A percentile compares a stretch with the other conserved stretches of the same genome.
Evolutionary conservation across 129 eudicot genomes (phyloP).

Genomic region (Tagetes patula): DNA sequence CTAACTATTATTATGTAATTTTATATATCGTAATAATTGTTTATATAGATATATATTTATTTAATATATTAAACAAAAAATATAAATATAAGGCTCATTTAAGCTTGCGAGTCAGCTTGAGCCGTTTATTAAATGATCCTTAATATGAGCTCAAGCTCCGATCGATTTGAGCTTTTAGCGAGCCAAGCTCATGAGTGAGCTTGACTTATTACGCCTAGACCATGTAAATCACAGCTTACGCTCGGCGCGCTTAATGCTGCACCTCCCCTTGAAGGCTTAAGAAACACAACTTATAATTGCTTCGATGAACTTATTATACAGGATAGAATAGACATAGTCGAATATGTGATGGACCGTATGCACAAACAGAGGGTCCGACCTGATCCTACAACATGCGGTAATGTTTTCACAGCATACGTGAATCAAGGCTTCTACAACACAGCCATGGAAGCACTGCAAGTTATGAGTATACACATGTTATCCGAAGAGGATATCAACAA

Average conservation of each 20-base stretch:
- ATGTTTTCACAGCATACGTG: conserved; percentile 62
- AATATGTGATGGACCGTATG: conserved; percentile 65
- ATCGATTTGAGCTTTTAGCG: no score
- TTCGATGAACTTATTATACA: conserved; percentile 26
- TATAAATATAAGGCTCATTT: no score
- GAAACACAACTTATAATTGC: not conserved
- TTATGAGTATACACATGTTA: conserved; percentile 77
- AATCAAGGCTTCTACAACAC: conserved; percentile 49
- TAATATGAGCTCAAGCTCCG: no score
- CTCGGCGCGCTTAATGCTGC: not conserved
- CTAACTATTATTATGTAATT: no score
- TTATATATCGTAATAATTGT: no score
- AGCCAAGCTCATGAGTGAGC: no score
- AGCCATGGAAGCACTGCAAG: conserved; percentile 88
- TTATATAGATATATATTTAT: no score
- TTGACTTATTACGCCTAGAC: not conserved
- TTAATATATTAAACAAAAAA: no score
- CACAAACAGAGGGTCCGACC: conserved; percentile 56
- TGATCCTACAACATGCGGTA: conserved; percentile 60
- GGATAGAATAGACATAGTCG: conserved; percentile 68
- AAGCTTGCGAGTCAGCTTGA: no score
- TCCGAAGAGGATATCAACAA: conserved; percentile 45
- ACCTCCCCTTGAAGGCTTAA: not conserved
- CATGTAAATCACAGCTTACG: not conserved
- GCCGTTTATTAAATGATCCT: no score